Evolutionary conservation across 768 basidiomycete species (phyloP), one percentile per base, ranked within the genome.

Genomic region (Phallus indusiatus): DNA sequence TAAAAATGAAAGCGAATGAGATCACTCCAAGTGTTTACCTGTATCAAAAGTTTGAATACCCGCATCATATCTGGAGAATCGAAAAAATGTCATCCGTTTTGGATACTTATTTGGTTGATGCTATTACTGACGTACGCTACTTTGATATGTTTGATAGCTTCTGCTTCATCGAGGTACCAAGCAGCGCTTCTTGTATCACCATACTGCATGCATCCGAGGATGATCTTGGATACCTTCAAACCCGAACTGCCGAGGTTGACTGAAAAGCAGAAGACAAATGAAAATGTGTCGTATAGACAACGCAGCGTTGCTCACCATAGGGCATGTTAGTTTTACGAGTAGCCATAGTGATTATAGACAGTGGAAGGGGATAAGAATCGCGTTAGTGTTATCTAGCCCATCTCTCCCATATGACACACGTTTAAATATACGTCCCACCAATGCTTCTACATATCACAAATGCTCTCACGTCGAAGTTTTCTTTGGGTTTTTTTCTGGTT

Each of bases 201-300:
- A 63, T 83, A 85, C n/a, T 74, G 72, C 83, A 84, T 82, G 42
- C 76, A 78, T 1, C 85, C 86, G 0, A 87, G 72, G 47, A 86
- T 84, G 53, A 86, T 74, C 68, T 76, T 81, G 22, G 84, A 85
- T 0, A 87, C 78, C 66, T 85, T 81, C 47, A 83, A 69, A 2
- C 83, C 84, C 0, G 80, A 82, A 5, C 77, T 81, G 71, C 85
- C 81, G 18, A 76, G 71, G 50, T 74, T 73, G 17, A 70, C 75
- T 77, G 55, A 14, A 36, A 20, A n/a, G n/a, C n/a, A 20, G 10
- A n/a, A 34, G 21, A 16, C 18, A 14, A 9, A 33, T 3, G 47
- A 6, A 3, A 3, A 51, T 22, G 5, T 14, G 54, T 46, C 34
- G 16, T 21, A 49, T 53, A 47, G 51, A 61, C 46, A 58, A 11